Base-by-base conservation (phyloP, 192 early-diverging fungal genomes). In the Coemansia sp. region DNA sequence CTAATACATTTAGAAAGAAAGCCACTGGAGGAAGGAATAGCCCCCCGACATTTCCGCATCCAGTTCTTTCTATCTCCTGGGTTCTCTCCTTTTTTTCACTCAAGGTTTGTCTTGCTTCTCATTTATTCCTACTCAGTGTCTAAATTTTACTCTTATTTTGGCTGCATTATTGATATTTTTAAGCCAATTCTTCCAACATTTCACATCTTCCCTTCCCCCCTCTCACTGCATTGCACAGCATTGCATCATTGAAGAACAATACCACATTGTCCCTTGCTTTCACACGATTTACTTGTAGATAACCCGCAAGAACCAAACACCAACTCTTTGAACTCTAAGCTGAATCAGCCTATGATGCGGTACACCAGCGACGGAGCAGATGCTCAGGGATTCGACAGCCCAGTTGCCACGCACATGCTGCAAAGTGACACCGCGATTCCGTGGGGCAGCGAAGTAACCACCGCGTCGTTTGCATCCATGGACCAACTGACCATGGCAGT, bases 341-440 rank as follows among this genome's bases (percentile, higher is more conserved):
- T n/a, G 4, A 36, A 8, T 8, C 34, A 40, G 55, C 34, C 55
- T 17, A 57, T 34, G 33, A 32, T 38, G 9, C 55, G 35, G 33
- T 33, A 57, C 34, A 20, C 32, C 34, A 20, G 33, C 17, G 33
- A 34, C 15, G 9, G 15, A 5, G 8, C 55, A 0, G 35, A 33
- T 9, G 29, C 55, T 2, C 52, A 62, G 53, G 48, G 54, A 9
- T 65, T 62, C 22, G 49, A 61, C 36, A 52, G 55, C 9, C 67
- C 67, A 15, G 29, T 70, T 25, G 67, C 62, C 25, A 62, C 63
- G 23, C n/a, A 22, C 29, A 66, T 70, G 14, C 63, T 70, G n/a
- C 59, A 66, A 43, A 46, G 35, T 36, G 59, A 62, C 46, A 54
- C 53, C 2, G 19, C 29, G 32, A 33, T n/a, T 25, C 9, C 17